Evolutionary conservation across 75 land plant species (phyloP).

Genomic region (Pinus taeda): DNA sequence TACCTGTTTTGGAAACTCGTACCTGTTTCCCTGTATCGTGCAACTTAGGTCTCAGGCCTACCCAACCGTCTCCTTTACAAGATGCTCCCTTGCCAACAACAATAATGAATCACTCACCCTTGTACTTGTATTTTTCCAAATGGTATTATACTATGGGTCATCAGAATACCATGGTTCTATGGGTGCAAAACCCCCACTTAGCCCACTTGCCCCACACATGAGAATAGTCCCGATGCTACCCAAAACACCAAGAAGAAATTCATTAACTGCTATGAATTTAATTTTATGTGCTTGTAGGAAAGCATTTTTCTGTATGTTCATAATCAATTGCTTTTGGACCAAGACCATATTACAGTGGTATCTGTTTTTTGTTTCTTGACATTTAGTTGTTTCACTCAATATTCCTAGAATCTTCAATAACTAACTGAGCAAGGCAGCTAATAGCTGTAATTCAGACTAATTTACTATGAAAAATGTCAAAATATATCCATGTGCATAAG

Average conservation of each 20-base stretch:
- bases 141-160: no score
- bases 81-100: no score
- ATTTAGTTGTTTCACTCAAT: neutral
- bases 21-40: no score
- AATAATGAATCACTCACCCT: no score
- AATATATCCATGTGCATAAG: neutral
- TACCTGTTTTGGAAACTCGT: no score
- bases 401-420: neutral
- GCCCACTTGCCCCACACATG: no score
- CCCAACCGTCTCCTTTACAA: no score
- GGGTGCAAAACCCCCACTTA: no score
- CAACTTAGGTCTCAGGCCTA: no score
- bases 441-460: neutral
- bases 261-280: neutral
- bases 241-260: neutral
- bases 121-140: no score
- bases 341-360: neutral
- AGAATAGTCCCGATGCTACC: no score
- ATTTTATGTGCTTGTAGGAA: neutral
- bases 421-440: neutral
- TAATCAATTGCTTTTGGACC: neutral
- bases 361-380: constrained; percentile 1
- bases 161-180: no score
- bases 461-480: neutral
- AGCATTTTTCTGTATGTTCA: neutral